phyloP scores from a whole-genome alignment of 164 flowering plant species.

The Chimonanthus salicifolius region DNA sequence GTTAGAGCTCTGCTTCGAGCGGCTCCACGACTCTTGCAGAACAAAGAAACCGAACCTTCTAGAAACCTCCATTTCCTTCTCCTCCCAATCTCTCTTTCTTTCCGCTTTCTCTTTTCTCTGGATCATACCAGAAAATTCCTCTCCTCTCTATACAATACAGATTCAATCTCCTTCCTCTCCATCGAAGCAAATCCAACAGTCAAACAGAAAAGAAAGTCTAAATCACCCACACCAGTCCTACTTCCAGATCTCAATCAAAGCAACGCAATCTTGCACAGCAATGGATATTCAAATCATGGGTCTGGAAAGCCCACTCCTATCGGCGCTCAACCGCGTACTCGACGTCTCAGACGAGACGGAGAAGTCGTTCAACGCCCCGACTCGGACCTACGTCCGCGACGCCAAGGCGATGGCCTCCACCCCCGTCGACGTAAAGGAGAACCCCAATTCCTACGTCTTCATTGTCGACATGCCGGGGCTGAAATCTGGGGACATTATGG shows the following conservation, averaged over 20 bases:
- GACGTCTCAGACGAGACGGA: constrained; percentile 33
- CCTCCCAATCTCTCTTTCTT: background rate
- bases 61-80: background rate
- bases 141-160: background rate
- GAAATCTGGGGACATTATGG: constrained; percentile 38
- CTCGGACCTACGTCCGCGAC: constrained; percentile 50
- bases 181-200: background rate
- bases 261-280: background rate
- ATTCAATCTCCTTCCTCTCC: background rate
- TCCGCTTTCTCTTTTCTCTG: too few relatives aligned
- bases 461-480: constrained; percentile 68
- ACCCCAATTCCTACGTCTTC: constrained; percentile 39
- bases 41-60: background rate
- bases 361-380: constrained; percentile 26
- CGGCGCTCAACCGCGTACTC: constrained; percentile 35
- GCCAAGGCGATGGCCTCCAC: constrained; percentile 65
- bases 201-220: too few relatives aligned
- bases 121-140: background rate
- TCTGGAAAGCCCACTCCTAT: constrained; percentile 27
- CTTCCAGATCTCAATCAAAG: background rate
- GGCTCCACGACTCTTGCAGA: background rate
- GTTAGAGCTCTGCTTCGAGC: background rate
- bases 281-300: background rate
- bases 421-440: constrained; percentile 49
- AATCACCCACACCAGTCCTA: background rate